These are phyloP conservation scores for Suillus subaureus DNA, from an alignment of 768 basidiomycete genomes.

Conservation along the genomic window DNA sequence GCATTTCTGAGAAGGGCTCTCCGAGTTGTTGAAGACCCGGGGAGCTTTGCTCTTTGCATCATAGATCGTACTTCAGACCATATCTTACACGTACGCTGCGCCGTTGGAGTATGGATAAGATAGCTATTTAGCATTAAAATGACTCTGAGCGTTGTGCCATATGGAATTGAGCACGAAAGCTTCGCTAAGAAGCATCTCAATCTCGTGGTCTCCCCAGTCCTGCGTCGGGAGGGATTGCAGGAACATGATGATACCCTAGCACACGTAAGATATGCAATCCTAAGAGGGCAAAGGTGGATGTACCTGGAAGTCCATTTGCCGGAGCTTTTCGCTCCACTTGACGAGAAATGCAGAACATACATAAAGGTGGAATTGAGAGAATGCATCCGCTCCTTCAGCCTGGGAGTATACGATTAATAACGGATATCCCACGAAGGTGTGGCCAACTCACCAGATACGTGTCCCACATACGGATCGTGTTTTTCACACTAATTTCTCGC, in stretches of 20 bases:
- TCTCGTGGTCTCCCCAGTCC: slow-evolving; percentile 93
- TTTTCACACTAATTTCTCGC: slow-evolving; percentile 95
- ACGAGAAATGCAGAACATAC: slow-evolving; percentile 98
- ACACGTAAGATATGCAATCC: slow-evolving; percentile 10
- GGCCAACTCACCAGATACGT: slow-evolving; percentile 82
- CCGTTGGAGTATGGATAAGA: not conserved
- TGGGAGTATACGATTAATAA: slow-evolving; percentile 33
- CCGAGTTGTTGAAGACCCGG: not conserved
- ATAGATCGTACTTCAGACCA: not conserved
- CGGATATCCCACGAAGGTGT: not conserved
- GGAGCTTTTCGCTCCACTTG: slow-evolving; percentile 90
- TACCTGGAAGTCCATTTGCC: slow-evolving; percentile 98
- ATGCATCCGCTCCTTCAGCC: slow-evolving; percentile 97
- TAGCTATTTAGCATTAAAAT: slow-evolving; percentile 62
- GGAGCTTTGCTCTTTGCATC: not conserved
- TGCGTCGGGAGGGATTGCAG: slow-evolving; percentile 91
- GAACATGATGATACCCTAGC: slow-evolving; percentile 98
- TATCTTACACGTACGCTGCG: slow-evolving; percentile 4
- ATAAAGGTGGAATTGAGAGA: slow-evolving; percentile 98
- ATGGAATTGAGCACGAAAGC: slow-evolving; percentile 93
- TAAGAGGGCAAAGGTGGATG: slow-evolving; percentile 19
- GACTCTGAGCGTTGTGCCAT: slow-evolving; percentile 92
- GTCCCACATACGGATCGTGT: slow-evolving; percentile 99
- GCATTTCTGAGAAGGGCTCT: not conserved
- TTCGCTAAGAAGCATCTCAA: slow-evolving; percentile 93